phyloP scores from a whole-genome alignment of 306 rosid genomes.

The Morella rubra region DNA sequence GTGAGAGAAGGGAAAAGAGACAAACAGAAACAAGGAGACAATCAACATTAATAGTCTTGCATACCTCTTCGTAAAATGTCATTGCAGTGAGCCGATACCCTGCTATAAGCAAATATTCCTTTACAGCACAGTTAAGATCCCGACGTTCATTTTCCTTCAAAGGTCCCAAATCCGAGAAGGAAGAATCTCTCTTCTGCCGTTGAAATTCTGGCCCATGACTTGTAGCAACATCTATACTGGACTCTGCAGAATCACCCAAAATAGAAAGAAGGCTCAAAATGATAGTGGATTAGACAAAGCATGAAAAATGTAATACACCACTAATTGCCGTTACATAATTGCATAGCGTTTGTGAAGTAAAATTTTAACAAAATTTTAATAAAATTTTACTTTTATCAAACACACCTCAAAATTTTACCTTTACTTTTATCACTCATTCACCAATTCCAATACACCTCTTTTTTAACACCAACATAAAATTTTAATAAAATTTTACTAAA shows the following conservation, averaged over 20 bases:
- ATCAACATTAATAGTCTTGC: conserved; percentile 9
- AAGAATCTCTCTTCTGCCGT: conserved; percentile 44
- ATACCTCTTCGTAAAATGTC: conserved; percentile 98
- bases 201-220: conserved; percentile 47
- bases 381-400: no score
- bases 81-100: conserved; percentile 97
- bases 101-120: conserved; percentile 90
- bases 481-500: no score
- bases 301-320: conserved; percentile 15
- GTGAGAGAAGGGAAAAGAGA: not conserved
- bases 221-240: conserved; percentile 43
- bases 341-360: no score
- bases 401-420: no score
- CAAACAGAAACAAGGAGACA: not conserved
- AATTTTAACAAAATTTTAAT: no score
- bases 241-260: conserved; percentile 38
- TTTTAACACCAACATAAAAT: no score
- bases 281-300: not conserved
- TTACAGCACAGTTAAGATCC: conserved; percentile 92
- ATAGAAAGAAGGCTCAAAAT: conserved; percentile 23
- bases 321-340: conserved; percentile 6
- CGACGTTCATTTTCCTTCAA: conserved; percentile 78
- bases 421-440: no score
- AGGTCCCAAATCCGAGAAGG: conserved; percentile 71
- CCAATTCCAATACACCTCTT: no score